A percentile compares a stretch with the other conserved stretches of the same genome.
Evolutionary conservation across 495 filamentous ascomycete species (phyloP).

Genomic region (Rostrohypoxylon terebratum): DNA sequence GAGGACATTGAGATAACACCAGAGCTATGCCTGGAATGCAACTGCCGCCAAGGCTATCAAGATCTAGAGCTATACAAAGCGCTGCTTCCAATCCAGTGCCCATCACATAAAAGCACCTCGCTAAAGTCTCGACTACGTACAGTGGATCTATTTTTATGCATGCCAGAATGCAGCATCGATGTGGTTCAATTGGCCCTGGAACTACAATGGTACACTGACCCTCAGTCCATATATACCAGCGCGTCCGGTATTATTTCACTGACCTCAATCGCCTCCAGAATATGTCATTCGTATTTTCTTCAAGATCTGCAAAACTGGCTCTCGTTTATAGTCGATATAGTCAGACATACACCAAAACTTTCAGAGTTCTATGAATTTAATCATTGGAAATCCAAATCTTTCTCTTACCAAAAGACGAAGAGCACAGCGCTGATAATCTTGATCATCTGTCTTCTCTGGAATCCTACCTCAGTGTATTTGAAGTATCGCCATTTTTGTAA

Average conservation of each 20-base stretch:
- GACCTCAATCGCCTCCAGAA: too few relatives aligned
- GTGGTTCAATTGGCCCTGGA: slow-evolving; percentile 14
- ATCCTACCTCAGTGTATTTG: too few relatives aligned
- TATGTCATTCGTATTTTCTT: too few relatives aligned
- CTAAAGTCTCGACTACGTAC: slow-evolving; percentile 6
- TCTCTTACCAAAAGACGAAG: too few relatives aligned
- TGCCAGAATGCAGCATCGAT: not conserved
- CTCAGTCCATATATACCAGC: not conserved
- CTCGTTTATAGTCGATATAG: not conserved
- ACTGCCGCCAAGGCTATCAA: not conserved
- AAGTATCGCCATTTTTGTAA: too few relatives aligned
- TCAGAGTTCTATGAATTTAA: too few relatives aligned
- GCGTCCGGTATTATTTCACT: too few relatives aligned
- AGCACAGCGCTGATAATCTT: too few relatives aligned
- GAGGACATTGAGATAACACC: not conserved
- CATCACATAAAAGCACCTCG: slow-evolving; percentile 6
- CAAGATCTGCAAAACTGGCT: not conserved
- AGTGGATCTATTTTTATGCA: not conserved
- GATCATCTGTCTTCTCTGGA: too few relatives aligned
- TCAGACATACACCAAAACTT: slow-evolving; percentile 7
- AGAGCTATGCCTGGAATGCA: too few relatives aligned
- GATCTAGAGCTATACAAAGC: not conserved
- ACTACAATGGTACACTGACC: slow-evolving; percentile 24
- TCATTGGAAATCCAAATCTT: too few relatives aligned
- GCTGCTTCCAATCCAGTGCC: slow-evolving; percentile 27